Evolutionary conservation across 495 filamentous ascomycete genomes (phyloP), one percentile per base, ranked within the genome.

Genomic region (Penicillium arizonense): DNA sequence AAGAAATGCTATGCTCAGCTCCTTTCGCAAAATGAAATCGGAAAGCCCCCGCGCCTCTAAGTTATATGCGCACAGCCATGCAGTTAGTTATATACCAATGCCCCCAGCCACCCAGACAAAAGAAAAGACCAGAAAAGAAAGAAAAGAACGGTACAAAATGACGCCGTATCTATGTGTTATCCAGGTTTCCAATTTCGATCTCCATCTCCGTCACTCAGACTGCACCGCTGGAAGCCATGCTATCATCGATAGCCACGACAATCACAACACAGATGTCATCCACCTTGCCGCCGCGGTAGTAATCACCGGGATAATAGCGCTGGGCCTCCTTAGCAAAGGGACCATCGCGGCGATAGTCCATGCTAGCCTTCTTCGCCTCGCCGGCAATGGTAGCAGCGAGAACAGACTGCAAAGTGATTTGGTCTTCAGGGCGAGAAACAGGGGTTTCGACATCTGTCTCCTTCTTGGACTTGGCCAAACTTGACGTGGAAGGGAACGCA

Each of bases 241-340:
- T 55, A 34, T 74, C 67, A 21, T 74, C 71, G 12, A 88, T 82
- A 7, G 85, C 90, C 1, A 96, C 69, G 33, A 87, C 79, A 11
- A 90, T 84, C 37, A 97, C 70, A 5, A 87, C 86, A 55, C 87
- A 90, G 39, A 96, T 95, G 63, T 97, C 92, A 63, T 97, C 92
- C 44, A 92, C 81, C 62, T 97, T 97, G 3, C 92, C 92, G 21
- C 92, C 92, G 40, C 81, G 83, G 78, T 86, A 96, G 36, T 81
- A 78, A 66, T 96, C 90, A n/a, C 84, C 70, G 0, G 91, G 91
- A 59, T 88, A 93, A 57, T 86, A 83, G 57, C 85, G 87, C 63
- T 93, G 89, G 33, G 96, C 90, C 68, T 96, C 93, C 66, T 87
- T 94, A 9, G 94, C 91, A 67, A 98, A 98, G 26, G 94, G 94